A percentile compares a stretch with the other conserved stretches of the same genome.
These are phyloP conservation scores for Ascosphaera apis DNA, from an alignment of 2,329 filamentous ascomycete species.

Conservation along the genomic window DNA sequence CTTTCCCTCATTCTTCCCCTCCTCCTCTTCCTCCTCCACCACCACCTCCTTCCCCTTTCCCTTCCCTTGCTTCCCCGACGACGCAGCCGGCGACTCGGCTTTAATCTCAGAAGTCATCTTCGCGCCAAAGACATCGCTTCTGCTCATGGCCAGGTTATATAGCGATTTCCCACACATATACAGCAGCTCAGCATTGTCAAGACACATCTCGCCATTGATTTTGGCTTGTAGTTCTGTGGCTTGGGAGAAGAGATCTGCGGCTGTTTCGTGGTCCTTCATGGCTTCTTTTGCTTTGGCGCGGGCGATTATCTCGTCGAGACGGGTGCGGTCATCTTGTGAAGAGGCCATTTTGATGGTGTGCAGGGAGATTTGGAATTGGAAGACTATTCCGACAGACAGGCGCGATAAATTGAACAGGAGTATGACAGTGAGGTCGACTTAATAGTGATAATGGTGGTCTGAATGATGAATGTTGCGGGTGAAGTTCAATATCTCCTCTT, in stretches of 20 bases:
- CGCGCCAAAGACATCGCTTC: conserved; percentile 81
- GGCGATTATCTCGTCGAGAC: conserved; percentile 54
- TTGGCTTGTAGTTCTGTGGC: conserved; percentile 78
- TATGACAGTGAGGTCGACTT: too few species aligned
- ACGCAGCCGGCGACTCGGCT: conserved; percentile 25
- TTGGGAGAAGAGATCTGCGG: conserved; percentile 68
- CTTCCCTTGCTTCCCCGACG: conserved; percentile 18
- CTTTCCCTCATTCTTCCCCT: not conserved
- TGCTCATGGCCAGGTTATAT: conserved; percentile 81
- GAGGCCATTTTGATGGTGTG: too few species aligned
- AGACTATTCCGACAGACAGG: not conserved
- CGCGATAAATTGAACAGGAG: not conserved
- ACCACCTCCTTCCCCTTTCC: conserved; percentile 13
- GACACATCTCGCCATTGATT: conserved; percentile 75
- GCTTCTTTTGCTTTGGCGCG: conserved; percentile 69
- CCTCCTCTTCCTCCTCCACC: not conserved
- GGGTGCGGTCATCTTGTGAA: not conserved
- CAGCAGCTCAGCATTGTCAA: conserved; percentile 77
- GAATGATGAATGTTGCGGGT: too few species aligned
- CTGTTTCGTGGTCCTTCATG: conserved; percentile 67
- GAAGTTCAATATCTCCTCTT: too few species aligned
- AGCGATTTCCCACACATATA: conserved; percentile 86
- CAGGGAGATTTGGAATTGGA: too few species aligned
- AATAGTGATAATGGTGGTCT: too few species aligned
- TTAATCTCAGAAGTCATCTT: conserved; percentile 32